Percentiles rank a stretch among this genome's conserved stretches.
These are phyloP conservation scores for Neurospora sp. DNA, from an alignment of 495 filamentous ascomycete species.

Conservation along the genomic window DNA sequence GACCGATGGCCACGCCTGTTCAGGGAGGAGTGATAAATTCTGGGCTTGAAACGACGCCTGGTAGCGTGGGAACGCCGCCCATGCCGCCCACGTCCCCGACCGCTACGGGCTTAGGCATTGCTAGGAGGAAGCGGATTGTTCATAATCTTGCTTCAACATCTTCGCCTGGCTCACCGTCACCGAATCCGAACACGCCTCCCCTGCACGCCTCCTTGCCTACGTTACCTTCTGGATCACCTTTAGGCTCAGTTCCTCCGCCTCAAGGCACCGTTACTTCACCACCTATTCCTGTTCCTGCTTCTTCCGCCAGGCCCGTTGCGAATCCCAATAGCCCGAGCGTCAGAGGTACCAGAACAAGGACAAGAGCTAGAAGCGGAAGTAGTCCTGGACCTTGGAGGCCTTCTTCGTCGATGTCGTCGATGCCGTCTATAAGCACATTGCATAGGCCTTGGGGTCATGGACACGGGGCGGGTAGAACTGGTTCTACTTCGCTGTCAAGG, in stretches of 20 bases:
- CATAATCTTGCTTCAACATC: neutral
- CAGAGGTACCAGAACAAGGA: neutral
- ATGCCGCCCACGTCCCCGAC: neutral
- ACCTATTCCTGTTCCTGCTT: neutral
- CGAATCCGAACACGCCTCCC: neutral
- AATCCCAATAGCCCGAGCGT: neutral
- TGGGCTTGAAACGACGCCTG: neutral
- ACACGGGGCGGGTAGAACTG: neutral
- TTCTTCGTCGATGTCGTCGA: neutral
- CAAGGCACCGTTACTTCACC: neutral
- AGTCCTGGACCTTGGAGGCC: neutral
- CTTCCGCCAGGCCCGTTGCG: neutral
- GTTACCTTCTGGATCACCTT: neutral
- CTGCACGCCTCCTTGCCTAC: neutral
- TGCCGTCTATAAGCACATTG: neutral
- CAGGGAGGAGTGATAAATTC: neutral
- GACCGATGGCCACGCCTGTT: neutral
- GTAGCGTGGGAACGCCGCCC: neutral
- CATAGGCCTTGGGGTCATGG: neutral
- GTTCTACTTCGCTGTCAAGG: neutral
- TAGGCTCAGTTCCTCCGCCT: neutral
- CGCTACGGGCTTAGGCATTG: neutral
- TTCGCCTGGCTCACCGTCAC: neutral
- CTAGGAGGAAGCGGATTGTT: neutral
- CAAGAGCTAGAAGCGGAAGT: neutral